A percentile compares a stretch with the other conserved stretches of the same genome.
Conservation (phyloP, 805 yeast species). For the Zygoascus biomembranicola region DNA sequence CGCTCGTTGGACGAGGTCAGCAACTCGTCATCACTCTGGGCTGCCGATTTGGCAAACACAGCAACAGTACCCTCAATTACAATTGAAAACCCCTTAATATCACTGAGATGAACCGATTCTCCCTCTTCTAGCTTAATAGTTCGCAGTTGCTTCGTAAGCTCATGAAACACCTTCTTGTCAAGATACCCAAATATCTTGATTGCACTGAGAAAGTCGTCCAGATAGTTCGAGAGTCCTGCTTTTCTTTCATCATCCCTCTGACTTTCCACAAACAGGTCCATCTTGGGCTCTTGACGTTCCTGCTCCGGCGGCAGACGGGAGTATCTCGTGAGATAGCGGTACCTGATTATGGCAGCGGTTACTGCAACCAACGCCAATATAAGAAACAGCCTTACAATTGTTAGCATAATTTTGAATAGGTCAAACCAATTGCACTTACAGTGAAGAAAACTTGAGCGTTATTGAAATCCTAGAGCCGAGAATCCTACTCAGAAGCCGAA, state of each 20-base stretch:
- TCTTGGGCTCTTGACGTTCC: constrained; percentile 35
- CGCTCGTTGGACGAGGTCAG: background rate
- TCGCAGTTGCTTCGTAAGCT: constrained; percentile 82
- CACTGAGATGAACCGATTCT: constrained; percentile 67
- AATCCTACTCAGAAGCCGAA: constrained; percentile 18
- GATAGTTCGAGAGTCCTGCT: constrained; percentile 4
- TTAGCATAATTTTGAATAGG: constrained; percentile 3
- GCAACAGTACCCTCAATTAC: constrained; percentile 89
- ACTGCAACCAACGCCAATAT: constrained; percentile 26
- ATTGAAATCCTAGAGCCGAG: constrained; percentile 42
- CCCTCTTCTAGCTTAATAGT: constrained; percentile 74
- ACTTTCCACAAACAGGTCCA: constrained; percentile 39
- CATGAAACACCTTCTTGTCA: constrained; percentile 86
- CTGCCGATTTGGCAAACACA: constrained; percentile 52
- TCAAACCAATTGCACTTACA: constrained; percentile 30
- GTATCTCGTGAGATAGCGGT: constrained; percentile 55
- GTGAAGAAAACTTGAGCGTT: constrained; percentile 33
- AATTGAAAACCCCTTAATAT: constrained; percentile 75
- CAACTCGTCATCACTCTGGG: background rate
- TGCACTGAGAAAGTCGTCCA: constrained; percentile 57
- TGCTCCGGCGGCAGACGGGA: constrained; percentile 45
- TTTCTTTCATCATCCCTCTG: constrained; percentile 30
- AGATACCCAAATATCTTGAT: constrained; percentile 90
- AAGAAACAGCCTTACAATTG: constrained; percentile 11
- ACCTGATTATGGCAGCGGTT: constrained; percentile 45